Percentiles rank a stretch among this genome's conserved stretches.
phyloP scores from a whole-genome alignment of 2,329 filamentous ascomycete species.

The Daldinia sp. region DNA sequence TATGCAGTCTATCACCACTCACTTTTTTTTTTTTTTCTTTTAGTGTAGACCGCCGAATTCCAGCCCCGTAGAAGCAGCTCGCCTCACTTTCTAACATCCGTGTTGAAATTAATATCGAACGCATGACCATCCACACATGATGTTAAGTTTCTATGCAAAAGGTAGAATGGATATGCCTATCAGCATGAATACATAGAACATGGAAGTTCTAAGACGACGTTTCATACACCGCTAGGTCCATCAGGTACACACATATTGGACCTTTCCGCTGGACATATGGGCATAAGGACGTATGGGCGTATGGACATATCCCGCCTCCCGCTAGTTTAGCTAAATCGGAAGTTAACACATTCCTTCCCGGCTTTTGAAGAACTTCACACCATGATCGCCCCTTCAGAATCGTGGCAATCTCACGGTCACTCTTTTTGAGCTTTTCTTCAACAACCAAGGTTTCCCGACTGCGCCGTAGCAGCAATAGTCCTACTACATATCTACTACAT shows the following conservation, averaged over 20 bases:
- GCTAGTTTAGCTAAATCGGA: conserved; percentile 38
- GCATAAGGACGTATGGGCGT: too few relatives aligned
- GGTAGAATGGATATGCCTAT: conserved; percentile 24
- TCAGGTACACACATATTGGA: not conserved
- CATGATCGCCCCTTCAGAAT: conserved; percentile 36
- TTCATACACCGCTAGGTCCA: conserved; percentile 30
- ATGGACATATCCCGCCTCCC: conserved; percentile 14
- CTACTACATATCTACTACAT: not conserved
- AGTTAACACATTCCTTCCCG: conserved; percentile 35
- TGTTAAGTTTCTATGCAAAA: conserved; percentile 22
- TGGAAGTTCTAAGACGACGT: conserved; percentile 6
- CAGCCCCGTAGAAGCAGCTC: conserved; percentile 41
- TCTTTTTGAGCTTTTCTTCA: conserved; percentile 26
- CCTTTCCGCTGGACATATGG: not conserved
- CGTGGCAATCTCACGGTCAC: conserved; percentile 39
- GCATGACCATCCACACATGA: conserved; percentile 40
- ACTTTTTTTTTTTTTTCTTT: conserved; percentile 7
- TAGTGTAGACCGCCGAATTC: conserved; percentile 36
- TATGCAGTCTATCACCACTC: conserved; percentile 9
- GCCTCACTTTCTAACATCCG: conserved; percentile 41
- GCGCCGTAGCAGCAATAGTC: conserved; percentile 7
- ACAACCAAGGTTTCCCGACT: conserved; percentile 29
- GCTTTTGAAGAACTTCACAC: conserved; percentile 17
- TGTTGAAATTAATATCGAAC: conserved; percentile 41
- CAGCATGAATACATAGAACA: conserved; percentile 4